Conservation (phyloP, 257 asterid species). For the Solanum paucissectum region DNA sequence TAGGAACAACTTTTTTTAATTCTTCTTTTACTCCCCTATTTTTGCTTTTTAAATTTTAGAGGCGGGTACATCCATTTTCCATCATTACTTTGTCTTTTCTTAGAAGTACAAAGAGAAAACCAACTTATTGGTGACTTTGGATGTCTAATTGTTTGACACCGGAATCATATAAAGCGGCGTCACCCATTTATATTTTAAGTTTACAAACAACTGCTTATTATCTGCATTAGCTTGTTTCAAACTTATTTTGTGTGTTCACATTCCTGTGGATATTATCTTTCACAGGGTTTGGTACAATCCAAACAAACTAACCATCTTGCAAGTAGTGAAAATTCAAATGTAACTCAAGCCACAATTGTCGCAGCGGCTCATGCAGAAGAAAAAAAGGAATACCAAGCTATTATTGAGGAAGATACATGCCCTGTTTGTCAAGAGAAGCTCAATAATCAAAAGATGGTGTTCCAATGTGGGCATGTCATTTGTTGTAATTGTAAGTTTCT, state of each 20-base stretch:
- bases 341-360: conserved; percentile 17
- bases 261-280: conserved; percentile 10
- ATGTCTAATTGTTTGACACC: background rate
- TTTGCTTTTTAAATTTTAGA: background rate
- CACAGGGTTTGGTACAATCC: conserved; percentile 77
- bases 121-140: background rate
- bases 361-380: conserved; percentile 12
- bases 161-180: background rate
- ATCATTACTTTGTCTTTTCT: background rate
- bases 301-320: conserved; percentile 33
- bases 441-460: conserved; percentile 82
- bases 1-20: background rate
- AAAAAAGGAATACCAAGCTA: conserved; percentile 19
- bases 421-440: conserved; percentile 96
- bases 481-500: conserved; percentile 84
- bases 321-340: conserved; percentile 22
- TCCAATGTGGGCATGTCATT: conserved; percentile 88
- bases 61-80: background rate
- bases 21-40: background rate
- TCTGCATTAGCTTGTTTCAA: background rate
- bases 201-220: background rate
- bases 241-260: background rate
- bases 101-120: background rate
- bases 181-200: background rate
- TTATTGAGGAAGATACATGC: conserved; percentile 44